Evolutionary conservation across 2,329 filamentous ascomycete genomes (phyloP).

Genomic region (Phialocephala subalpina): DNA sequence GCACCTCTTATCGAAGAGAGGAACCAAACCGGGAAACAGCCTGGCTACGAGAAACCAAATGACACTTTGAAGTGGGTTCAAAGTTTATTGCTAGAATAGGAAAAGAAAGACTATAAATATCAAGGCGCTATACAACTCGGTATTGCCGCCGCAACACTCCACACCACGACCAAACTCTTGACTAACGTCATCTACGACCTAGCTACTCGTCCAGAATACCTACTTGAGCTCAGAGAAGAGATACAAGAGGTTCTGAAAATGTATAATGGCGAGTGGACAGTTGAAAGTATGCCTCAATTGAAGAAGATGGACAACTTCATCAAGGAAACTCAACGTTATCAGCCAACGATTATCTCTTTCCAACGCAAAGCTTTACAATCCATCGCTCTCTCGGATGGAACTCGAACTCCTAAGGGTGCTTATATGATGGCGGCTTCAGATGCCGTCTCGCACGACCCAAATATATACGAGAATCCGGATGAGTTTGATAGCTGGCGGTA

Average conservation of each 20-base stretch:
- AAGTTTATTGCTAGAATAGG: not conserved
- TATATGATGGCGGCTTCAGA: conserved; percentile 6
- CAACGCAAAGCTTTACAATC: conserved; percentile 11
- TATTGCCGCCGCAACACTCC: conserved; percentile 19
- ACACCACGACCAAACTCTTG: conserved; percentile 27
- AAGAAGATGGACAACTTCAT: conserved; percentile 33
- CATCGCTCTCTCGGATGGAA: conserved; percentile 19
- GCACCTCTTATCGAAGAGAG: conserved; percentile 21
- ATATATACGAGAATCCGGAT: conserved; percentile 9
- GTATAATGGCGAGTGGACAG: conserved; percentile 24
- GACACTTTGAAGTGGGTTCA: conserved; percentile 24
- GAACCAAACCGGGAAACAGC: not conserved
- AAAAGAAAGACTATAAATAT: conserved; percentile 19
- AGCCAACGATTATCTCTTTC: not conserved
- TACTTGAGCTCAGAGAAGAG: conserved; percentile 26
- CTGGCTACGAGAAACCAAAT: conserved; percentile 10
- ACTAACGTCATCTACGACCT: conserved; percentile 28
- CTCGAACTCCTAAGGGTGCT: conserved; percentile 3
- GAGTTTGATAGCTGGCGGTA: conserved; percentile 26
- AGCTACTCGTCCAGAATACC: conserved; percentile 25
- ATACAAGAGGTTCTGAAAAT: conserved; percentile 17
- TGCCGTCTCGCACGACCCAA: conserved; percentile 5
- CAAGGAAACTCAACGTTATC: conserved; percentile 20
- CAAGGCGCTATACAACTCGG: conserved; percentile 22
- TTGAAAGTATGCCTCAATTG: conserved; percentile 26